Base-by-base conservation (phyloP, 176 grass and related monocot species). In the Musa schizocarpa region DNA sequence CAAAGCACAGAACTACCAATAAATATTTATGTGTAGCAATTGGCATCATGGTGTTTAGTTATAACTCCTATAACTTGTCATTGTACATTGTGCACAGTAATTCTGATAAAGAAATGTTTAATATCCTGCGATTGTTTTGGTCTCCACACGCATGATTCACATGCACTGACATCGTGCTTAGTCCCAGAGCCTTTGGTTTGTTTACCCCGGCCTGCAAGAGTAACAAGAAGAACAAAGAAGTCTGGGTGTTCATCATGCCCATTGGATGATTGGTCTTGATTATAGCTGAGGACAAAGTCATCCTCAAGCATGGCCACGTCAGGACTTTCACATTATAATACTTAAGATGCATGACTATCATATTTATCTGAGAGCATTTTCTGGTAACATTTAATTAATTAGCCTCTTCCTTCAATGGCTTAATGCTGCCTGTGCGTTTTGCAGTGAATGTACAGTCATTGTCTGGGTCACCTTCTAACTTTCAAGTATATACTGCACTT, bases 361-460 rank as follows among this genome's bases (percentile, higher is more conserved):
- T 65, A 11, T 8, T 11, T 69, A 26, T 69, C 4, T 48, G 21
- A 69, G 11, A 69, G 1, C 27, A 43, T 72, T 72, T 3, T 25
- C 9, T 54, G 19, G 17, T 19, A 10, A 23, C n/a, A n/a, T 11
- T 69, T 63, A 71, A 67, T 20, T 86, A 20, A 14, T 21, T 77
- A 54, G 56, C 52, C 69, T 24, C 1, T 17, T 62, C 13, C 58
- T 77, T 13, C 19, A 9, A 70, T 21, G 52, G 13, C 13, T 65
- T 52, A 7, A 82, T 11, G 9, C 10, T 75, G 59, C 9, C 48
- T 14, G 51, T 70, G 1, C 1, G 2, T 24, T 68, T 59, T 87
- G 52, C 61, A 99, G 96, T 99, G 69, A 99, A 99, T 92, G 90
- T 99, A 48, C 96, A 99, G 72, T 83, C 96, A 49, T 86, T 99